Evolutionary conservation across 1,139 yeast species (phyloP).

Genomic region (Eremothecium sinecaudum): DNA sequence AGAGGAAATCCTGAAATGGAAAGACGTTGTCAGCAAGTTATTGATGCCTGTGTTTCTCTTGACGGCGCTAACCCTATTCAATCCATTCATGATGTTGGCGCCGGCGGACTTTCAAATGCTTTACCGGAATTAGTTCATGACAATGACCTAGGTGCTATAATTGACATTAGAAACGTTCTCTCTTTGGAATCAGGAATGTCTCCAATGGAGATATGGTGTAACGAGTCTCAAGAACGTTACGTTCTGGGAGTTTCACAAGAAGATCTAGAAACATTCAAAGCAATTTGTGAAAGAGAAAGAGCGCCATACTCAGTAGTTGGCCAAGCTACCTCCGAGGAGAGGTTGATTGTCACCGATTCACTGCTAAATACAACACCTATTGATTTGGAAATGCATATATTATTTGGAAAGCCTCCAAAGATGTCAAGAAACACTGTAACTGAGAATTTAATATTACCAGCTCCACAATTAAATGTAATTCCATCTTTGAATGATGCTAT

Average conservation of each 20-base stretch:
- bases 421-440: slow-evolving; percentile 75
- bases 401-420: slow-evolving; percentile 96
- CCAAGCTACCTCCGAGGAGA: slow-evolving; percentile 78
- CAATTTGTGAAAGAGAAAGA: slow-evolving; percentile 88
- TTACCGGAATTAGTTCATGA: slow-evolving; percentile 96
- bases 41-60: slow-evolving; percentile 82
- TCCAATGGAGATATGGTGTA: slow-evolving; percentile 99
- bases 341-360: slow-evolving; percentile 72
- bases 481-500: slow-evolving; percentile 55
- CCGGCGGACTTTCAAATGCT: slow-evolving; percentile 97
- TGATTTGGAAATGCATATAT: slow-evolving; percentile 91
- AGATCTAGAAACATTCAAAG: slow-evolving; percentile 60
- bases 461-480: slow-evolving; percentile 36
- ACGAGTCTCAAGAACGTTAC: slow-evolving; percentile 97
- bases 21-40: slow-evolving; percentile 97
- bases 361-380: slow-evolving; percentile 74
- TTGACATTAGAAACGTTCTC: slow-evolving; percentile 84
- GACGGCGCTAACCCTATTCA: slow-evolving; percentile 82
- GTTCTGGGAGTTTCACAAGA: slow-evolving; percentile 86
- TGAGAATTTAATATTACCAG: slow-evolving; percentile 48
- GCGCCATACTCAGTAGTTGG: slow-evolving; percentile 97
- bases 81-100: slow-evolving; percentile 98
- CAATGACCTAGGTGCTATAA: slow-evolving; percentile 86
- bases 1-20: slow-evolving; percentile 99
- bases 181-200: slow-evolving; percentile 97